These are phyloP conservation scores for Ulvella scutata DNA, from an alignment of 139 green algal species.

Conservation along the genomic window DNA sequence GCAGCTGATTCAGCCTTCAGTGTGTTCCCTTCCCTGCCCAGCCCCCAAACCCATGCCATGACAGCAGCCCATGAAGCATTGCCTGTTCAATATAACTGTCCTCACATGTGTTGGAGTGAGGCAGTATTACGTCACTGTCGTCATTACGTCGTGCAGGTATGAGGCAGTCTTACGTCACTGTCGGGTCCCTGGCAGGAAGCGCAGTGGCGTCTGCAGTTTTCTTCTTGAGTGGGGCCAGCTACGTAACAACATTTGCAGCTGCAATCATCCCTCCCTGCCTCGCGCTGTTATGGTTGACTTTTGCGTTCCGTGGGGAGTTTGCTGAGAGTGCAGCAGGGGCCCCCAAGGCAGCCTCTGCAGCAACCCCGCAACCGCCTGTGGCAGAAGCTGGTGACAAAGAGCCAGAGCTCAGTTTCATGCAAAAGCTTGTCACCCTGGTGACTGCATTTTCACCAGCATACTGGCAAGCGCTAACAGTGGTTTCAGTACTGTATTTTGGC, in stretches of 20 bases:
- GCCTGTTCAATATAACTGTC: not conserved
- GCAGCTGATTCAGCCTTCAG: conserved; percentile 50
- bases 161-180: conserved; percentile 49
- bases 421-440: conserved; percentile 30
- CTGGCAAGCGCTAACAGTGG: conserved; percentile 60
- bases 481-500: conserved; percentile 59
- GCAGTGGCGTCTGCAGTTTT: conserved; percentile 36
- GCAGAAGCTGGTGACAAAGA: not conserved
- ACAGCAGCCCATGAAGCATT: not conserved
- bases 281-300: conserved; percentile 35
- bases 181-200: conserved; percentile 52
- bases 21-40: conserved; percentile 8
- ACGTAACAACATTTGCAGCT: conserved; percentile 51
- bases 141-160: conserved; percentile 38
- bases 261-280: conserved; percentile 30
- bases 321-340: not conserved
- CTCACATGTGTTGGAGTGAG: not conserved
- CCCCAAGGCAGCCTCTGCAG: not conserved
- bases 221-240: conserved; percentile 37
- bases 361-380: not conserved
- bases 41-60: not conserved
- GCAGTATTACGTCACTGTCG: no score
- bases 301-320: conserved; percentile 5
- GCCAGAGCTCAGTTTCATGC: conserved; percentile 5
- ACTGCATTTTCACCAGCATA: conserved; percentile 49